Evolutionary conservation across 2,329 filamentous ascomycete genomes (phyloP).

Genomic region (Ophiostoma ips): DNA sequence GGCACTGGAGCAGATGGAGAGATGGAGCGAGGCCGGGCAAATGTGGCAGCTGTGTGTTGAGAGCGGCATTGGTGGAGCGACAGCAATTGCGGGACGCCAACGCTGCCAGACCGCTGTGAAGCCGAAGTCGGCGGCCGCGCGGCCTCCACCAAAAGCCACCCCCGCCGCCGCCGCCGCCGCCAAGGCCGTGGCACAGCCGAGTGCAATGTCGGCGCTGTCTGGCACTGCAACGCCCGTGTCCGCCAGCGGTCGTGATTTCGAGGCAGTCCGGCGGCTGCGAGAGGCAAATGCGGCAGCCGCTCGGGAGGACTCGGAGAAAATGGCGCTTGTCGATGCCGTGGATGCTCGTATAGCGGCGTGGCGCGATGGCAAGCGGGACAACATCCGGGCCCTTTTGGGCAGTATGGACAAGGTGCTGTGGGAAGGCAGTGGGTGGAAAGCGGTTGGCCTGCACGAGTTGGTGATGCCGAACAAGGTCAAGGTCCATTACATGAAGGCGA

Average conservation of each 20-base stretch:
- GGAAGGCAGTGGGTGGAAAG: constrained; percentile 91
- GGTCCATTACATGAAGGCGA: constrained; percentile 97
- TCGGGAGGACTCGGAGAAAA: constrained; percentile 80
- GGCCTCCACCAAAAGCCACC: constrained; percentile 24
- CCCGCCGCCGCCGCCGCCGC: no score
- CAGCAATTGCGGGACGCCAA: constrained; percentile 72
- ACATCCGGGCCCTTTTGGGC: constrained; percentile 72
- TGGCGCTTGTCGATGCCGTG: constrained; percentile 73
- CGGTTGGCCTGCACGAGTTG: constrained; percentile 84
- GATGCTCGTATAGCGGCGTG: constrained; percentile 66
- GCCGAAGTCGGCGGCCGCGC: constrained; percentile 41
- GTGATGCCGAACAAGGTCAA: constrained; percentile 93
- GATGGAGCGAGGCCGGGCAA: constrained; percentile 68
- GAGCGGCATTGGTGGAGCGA: constrained; percentile 69
- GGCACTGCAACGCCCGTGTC: constrained; percentile 1
- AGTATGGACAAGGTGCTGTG: constrained; percentile 83
- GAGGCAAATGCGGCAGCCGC: constrained; percentile 78
- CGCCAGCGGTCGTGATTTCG: constrained; percentile 36
- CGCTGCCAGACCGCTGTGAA: constrained; percentile 78
- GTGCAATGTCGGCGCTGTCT: constrained; percentile 27
- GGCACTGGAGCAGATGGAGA: constrained; percentile 88
- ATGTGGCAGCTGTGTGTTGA: constrained; percentile 78
- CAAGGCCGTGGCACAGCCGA: constrained; percentile 16
- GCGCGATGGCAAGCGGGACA: constrained; percentile 86
- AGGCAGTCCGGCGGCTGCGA: constrained; percentile 70